Conservation (phyloP, 805 yeast genomes). For the Scheffersomyces lignosus region DNA sequence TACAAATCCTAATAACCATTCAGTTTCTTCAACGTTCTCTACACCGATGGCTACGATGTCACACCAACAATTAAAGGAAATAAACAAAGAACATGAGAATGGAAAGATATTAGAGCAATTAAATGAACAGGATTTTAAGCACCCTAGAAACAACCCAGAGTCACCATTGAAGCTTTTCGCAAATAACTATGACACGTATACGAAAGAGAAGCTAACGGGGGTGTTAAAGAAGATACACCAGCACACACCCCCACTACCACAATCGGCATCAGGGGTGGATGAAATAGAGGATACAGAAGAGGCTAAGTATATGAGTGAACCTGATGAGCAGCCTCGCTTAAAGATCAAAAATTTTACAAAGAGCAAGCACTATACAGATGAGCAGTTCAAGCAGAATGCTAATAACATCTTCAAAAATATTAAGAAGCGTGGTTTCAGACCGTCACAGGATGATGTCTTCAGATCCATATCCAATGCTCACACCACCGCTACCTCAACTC, state of each 20-base stretch:
- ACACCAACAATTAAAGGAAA: slow-evolving; percentile 11
- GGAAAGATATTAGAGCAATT: slow-evolving; percentile 23
- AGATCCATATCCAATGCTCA: slow-evolving; percentile 13
- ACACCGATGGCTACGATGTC: slow-evolving; percentile 35
- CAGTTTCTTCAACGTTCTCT: slow-evolving; percentile 35
- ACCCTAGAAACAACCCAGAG: slow-evolving; percentile 26
- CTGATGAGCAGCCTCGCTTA: slow-evolving; percentile 4
- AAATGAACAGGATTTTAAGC: slow-evolving; percentile 18
- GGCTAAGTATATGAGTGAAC: slow-evolving; percentile 1
- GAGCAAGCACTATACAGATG: slow-evolving; percentile 33
- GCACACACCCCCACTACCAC: not conserved
- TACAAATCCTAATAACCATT: slow-evolving; percentile 13
- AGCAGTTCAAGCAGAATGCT: slow-evolving; percentile 38
- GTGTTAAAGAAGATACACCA: slow-evolving; percentile 19
- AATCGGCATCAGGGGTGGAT: no score
- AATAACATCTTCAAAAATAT: slow-evolving; percentile 38
- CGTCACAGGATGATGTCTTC: not conserved
- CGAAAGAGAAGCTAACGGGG: slow-evolving; percentile 33
- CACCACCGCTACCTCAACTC: slow-evolving; percentile 41
- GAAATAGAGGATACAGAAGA: slow-evolving; percentile 1
- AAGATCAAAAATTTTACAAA: slow-evolving; percentile 32
- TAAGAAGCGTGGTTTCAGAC: slow-evolving; percentile 32
- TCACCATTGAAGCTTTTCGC: slow-evolving; percentile 44
- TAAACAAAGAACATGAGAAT: slow-evolving; percentile 18
- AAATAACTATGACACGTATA: slow-evolving; percentile 41